phyloP scores from a whole-genome alignment of 139 green algal species.

The Gonium pectorale region DNA sequence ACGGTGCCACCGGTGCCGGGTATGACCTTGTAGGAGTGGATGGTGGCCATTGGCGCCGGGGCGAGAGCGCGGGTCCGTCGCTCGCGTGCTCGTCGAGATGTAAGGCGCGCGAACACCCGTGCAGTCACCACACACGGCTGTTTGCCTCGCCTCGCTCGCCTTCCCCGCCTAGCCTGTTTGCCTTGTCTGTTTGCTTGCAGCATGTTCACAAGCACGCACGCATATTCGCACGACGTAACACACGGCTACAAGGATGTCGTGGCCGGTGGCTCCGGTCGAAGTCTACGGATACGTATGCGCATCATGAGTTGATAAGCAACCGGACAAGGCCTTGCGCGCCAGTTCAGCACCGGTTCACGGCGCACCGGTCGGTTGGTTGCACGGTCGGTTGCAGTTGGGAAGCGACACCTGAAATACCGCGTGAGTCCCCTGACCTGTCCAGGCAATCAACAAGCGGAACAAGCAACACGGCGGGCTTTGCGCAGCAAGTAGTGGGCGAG shows the following conservation, averaged over 20 bases:
- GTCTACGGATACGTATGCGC: neutral
- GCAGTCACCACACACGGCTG: too few relatives aligned
- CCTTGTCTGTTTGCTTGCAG: too few relatives aligned
- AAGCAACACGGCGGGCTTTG: neutral
- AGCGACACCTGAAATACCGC: too few relatives aligned
- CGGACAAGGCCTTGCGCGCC: too few relatives aligned
- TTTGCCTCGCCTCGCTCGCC: too few relatives aligned
- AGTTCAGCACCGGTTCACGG: too few relatives aligned
- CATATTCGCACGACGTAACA: too few relatives aligned
- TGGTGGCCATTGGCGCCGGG: neutral
- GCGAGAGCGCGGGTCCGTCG: neutral
- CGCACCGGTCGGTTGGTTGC: too few relatives aligned
- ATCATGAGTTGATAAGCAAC: conserved; percentile 27
- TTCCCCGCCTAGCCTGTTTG: too few relatives aligned
- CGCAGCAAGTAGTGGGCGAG: conserved; percentile 24
- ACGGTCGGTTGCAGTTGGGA: too few relatives aligned
- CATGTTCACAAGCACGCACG: too few relatives aligned
- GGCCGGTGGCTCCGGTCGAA: neutral
- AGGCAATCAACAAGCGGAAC: conserved; percentile 46
- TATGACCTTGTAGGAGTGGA: conserved; percentile 22
- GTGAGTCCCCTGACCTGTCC: neutral
- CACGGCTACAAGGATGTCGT: neutral
- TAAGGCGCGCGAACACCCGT: too few relatives aligned
- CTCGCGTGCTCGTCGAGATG: neutral
- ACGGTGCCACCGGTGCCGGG: neutral